A percentile compares a stretch with the other conserved stretches of the same genome.
Conservation (phyloP, 2,329 filamentous ascomycete genomes). For the Parascedosporium putredinis region DNA sequence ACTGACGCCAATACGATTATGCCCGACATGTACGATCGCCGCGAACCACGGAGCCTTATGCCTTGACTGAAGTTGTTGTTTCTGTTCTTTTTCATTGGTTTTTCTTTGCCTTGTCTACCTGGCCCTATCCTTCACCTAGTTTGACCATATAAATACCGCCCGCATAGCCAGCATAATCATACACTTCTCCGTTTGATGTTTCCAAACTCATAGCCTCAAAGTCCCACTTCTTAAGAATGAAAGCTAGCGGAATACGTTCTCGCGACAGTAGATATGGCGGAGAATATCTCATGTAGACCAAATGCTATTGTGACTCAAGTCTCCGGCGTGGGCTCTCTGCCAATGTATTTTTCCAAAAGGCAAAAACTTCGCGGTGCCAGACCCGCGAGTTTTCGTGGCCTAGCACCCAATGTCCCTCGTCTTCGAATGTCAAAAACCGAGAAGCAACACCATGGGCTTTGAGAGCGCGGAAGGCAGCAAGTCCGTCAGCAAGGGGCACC, state of each 20-base stretch:
- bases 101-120: neutral
- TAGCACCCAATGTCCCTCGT: constrained; percentile 62
- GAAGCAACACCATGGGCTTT: constrained; percentile 58
- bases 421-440: constrained; percentile 60
- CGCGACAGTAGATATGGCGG: too few species aligned
- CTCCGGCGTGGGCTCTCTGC: neutral
- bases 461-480: constrained; percentile 63
- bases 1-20: too few species aligned
- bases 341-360: constrained; percentile 49
- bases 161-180: constrained; percentile 1
- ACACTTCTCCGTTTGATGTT: too few species aligned
- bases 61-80: too few species aligned
- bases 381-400: constrained; percentile 58
- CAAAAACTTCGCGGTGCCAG: constrained; percentile 59
- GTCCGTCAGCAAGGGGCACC: constrained; percentile 38
- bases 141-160: neutral
- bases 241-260: too few species aligned
- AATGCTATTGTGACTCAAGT: too few species aligned
- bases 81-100: neutral
- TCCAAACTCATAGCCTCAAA: neutral
- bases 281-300: too few species aligned
- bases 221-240: too few species aligned
- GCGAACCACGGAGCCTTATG: too few species aligned
- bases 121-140: neutral
- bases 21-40: neutral